Evolutionary conservation across 441 rosid species (phyloP).

Genomic region (Gossypium davidsonii): DNA sequence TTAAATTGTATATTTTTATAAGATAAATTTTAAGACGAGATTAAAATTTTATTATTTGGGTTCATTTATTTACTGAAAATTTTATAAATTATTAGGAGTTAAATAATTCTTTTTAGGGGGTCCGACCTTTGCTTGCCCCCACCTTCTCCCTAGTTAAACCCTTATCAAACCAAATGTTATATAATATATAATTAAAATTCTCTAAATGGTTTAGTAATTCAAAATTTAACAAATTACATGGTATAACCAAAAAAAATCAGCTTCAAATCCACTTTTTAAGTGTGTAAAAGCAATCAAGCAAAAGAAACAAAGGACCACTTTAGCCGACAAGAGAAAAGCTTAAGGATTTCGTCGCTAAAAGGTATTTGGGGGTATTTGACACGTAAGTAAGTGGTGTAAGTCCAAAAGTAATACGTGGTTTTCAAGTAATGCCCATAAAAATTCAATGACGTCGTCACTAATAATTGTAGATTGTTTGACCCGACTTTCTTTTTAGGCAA

Average conservation of each 20-base stretch:
- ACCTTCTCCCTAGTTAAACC: too few species aligned
- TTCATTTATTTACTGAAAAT: too few species aligned
- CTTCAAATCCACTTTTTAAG: neutral
- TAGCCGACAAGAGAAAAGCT: neutral
- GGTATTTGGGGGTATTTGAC: neutral
- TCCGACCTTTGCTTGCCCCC: too few species aligned
- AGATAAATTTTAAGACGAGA: too few species aligned
- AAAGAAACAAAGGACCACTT: neutral
- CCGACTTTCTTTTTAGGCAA: neutral
- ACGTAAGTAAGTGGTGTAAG: neutral
- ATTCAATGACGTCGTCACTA: neutral
- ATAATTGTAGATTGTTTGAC: neutral
- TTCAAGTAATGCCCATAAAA: neutral
- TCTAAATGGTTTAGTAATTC: too few species aligned
- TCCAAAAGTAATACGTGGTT: neutral
- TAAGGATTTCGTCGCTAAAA: neutral
- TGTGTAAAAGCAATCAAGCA: neutral
- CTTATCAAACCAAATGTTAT: neutral
- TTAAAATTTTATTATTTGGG: too few species aligned
- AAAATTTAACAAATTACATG: too few species aligned
- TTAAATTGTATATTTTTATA: too few species aligned
- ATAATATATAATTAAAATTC: neutral
- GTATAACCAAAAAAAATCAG: neutral
- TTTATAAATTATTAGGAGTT: too few species aligned
- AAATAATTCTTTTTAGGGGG: too few species aligned